A percentile compares a stretch with the other conserved stretches of the same genome.
phyloP scores from a whole-genome alignment of 306 rosid species.

The Cucurbita maxima region DNA sequence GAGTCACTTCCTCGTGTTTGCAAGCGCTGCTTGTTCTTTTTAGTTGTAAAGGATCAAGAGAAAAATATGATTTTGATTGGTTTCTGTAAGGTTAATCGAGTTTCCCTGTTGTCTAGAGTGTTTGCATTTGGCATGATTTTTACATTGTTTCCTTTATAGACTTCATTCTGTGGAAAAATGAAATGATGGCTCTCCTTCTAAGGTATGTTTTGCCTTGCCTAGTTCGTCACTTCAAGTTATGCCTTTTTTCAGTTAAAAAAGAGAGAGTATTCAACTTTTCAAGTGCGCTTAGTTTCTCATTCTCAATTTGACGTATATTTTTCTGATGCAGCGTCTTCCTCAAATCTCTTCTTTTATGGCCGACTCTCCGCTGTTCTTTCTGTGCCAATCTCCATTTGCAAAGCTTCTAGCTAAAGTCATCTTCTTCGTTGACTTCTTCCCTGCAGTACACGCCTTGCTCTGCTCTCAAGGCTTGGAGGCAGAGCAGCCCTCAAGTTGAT shows the following conservation, averaged over 20 bases:
- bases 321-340: constrained; percentile 23
- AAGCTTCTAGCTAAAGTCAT: constrained; percentile 12
- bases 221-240: no score
- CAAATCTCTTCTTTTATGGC: constrained; percentile 1
- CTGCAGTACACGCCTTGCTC: constrained; percentile 33
- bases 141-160: not conserved
- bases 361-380: constrained; percentile 1
- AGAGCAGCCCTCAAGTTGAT: constrained; percentile 37
- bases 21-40: not conserved
- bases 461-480: constrained; percentile 67
- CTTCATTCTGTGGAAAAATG: not conserved
- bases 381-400: not conserved
- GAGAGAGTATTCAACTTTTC: not conserved
- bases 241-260: no score
- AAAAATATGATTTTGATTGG: not conserved
- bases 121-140: not conserved
- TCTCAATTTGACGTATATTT: not conserved
- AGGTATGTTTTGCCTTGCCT: no score
- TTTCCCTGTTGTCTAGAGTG: not conserved
- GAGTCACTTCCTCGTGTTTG: not conserved
- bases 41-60: not conserved
- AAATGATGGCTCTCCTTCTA: not conserved
- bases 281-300: not conserved
- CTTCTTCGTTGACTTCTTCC: constrained; percentile 11
- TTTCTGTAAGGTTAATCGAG: not conserved